Evolutionary conservation across 169 alveolate species (phyloP).

Genomic region (Cryptosporidium meleagridis): DNA sequence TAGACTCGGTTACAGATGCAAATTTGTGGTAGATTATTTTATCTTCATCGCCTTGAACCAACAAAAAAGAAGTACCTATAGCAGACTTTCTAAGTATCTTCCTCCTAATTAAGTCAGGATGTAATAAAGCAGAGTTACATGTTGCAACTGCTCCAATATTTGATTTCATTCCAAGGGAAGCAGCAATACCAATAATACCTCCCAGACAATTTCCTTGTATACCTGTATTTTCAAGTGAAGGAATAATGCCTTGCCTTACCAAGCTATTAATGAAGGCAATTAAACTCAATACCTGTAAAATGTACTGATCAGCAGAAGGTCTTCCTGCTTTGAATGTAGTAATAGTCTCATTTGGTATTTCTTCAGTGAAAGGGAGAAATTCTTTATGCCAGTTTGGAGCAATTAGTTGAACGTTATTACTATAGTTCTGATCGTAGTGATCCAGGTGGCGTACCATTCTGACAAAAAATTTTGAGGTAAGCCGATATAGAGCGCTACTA

Average conservation of each 20-base stretch:
- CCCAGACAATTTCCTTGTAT: slow-evolving; percentile 71
- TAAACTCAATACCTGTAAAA: slow-evolving; percentile 18
- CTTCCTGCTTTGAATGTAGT: slow-evolving; percentile 54
- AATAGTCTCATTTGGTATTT: slow-evolving; percentile 18
- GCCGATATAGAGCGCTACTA: background rate
- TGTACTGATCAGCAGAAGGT: slow-evolving; percentile 26
- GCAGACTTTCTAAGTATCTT: slow-evolving; percentile 39
- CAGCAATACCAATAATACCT: slow-evolving; percentile 69
- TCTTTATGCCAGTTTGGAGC: slow-evolving; percentile 68
- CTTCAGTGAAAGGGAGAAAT: slow-evolving; percentile 30
- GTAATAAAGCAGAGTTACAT: slow-evolving; percentile 59
- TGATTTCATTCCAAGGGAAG: slow-evolving; percentile 56
- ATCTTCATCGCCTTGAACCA: slow-evolving; percentile 58
- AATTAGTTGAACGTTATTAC: slow-evolving; percentile 63
- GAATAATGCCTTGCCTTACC: slow-evolving; percentile 45
- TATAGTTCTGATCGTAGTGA: slow-evolving; percentile 46
- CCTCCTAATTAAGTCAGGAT: slow-evolving; percentile 59
- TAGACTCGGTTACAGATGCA: slow-evolving; percentile 33
- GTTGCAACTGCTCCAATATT: slow-evolving; percentile 58
- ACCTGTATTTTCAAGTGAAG: slow-evolving; percentile 50
- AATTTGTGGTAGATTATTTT: slow-evolving; percentile 26
- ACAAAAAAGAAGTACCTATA: slow-evolving; percentile 28
- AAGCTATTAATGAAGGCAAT: slow-evolving; percentile 66
- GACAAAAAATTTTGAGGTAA: slow-evolving; percentile 49
- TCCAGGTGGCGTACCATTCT: slow-evolving; percentile 57